Base-by-base conservation (phyloP, 306 rosid species). In the Quercus engelmannii region DNA sequence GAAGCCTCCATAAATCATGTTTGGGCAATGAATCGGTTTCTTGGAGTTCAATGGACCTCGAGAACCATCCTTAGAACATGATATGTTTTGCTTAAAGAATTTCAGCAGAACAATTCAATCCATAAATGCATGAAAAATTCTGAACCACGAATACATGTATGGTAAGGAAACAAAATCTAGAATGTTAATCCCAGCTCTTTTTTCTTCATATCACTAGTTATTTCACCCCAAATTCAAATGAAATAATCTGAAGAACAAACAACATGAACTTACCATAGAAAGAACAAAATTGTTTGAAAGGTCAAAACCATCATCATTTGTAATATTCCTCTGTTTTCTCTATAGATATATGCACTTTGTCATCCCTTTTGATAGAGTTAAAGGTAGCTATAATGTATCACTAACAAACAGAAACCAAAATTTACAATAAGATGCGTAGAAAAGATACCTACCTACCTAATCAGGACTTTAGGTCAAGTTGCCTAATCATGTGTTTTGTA, bases 401-500 rank as follows among this genome's bases (percentile, higher is more conserved):
- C 15, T 82, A 74, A 75, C 74, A 33, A 25, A 17, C 19, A 26
- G n/a, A 58, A 1, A 73, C 69, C 65, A 38, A 43, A 13, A 43
- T 46, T 74, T 57, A 75, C 59, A 70, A 3, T 52, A 54, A 23
- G 59, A 35, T 14, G 25, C 78, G 69, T 18, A 62, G 20, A 46
- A 74, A 49, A 49, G 54, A 49, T 73, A 35, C 63, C 67, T 68
- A 35, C 63, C 67, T 55, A 21, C 49, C 20, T 26, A 58, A 8
- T 6, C 59, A 69, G 1, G 54, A 74, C 70, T 63, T 14, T 14
- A 74, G 28, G 31, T 61, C 54, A 23, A 4, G 61, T 26, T 56
- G 77, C 31, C 43, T 68, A 69, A 38, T 35, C 54, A 28, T 75
- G 80, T 75, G 76, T 65, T 78, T 38, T 75, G 71, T 57, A 65